These are phyloP conservation scores for Hanseniaspora sp. DNA, from an alignment of 1,139 yeast genomes.

Conservation along the genomic window DNA sequence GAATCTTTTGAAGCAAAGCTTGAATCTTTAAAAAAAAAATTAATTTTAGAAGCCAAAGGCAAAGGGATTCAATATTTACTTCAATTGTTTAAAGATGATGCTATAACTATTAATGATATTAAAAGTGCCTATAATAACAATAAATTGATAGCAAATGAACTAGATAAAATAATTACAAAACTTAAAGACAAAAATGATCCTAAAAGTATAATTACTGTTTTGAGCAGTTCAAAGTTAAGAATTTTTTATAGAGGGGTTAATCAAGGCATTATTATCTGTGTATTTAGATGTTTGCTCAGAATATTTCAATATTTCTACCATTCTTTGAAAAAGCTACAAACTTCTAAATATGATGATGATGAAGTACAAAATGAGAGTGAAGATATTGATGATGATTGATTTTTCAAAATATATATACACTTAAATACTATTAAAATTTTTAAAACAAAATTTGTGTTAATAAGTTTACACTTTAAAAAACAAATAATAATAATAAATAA, in stretches of 20 bases:
- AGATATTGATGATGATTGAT: not conserved
- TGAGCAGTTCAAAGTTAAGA: not conserved
- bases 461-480: too few species aligned
- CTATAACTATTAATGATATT: constrained; percentile 10
- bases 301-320: not conserved
- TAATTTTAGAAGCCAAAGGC: constrained; percentile 1
- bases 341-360: not conserved
- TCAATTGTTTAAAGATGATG: constrained; percentile 3
- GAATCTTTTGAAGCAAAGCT: constrained; percentile 39
- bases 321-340: not conserved
- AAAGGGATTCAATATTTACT: constrained; percentile 13
- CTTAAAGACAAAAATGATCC: not conserved
- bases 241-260: constrained; percentile 6
- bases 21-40: constrained; percentile 29
- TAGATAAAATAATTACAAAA: not conserved
- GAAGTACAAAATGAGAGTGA: not conserved
- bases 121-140: not conserved
- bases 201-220: not conserved
- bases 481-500: too few species aligned
- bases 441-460: not conserved
- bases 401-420: not conserved
- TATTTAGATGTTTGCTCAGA: not conserved
- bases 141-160: constrained; percentile 3
- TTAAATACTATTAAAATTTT: too few species aligned
- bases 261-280: not conserved